Conservation (phyloP, 441 rosid species). For the Arabidopsis hybrid region DNA sequence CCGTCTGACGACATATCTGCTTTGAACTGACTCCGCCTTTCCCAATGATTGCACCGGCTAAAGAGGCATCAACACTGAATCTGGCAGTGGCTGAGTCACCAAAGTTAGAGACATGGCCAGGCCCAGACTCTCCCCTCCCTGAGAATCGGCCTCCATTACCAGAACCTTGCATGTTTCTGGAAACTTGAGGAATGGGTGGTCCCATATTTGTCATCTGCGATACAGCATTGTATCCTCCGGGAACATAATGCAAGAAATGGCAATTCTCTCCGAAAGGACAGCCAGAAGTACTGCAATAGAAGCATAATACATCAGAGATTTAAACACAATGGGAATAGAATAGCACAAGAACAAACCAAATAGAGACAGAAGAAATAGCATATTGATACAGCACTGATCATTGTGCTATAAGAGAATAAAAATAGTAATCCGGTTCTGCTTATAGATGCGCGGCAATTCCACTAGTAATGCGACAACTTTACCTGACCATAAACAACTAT, state of each 20-base stretch:
- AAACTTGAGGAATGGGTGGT: conserved; percentile 59
- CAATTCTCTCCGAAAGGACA: conserved; percentile 98
- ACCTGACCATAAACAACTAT: conserved; percentile 20
- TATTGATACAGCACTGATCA: neutral
- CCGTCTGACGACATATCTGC: conserved; percentile 85
- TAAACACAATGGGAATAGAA: conserved; percentile 24
- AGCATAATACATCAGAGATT: conserved; percentile 31
- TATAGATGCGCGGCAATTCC: neutral
- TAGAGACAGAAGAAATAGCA: neutral
- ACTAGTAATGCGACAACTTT: conserved; percentile 7
- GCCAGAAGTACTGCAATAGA: conserved; percentile 83
- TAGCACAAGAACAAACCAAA: conserved; percentile 10
- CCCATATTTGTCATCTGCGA: conserved; percentile 74
- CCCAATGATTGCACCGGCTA: conserved; percentile 95
- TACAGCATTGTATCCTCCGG: conserved; percentile 89
- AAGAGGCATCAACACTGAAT: conserved; percentile 90
- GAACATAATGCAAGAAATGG: conserved; percentile 92
- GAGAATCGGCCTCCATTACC: conserved; percentile 89
- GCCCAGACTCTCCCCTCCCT: conserved; percentile 88
- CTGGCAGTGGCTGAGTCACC: conserved; percentile 92
- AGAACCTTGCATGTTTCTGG: conserved; percentile 64
- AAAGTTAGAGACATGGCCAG: conserved; percentile 73
- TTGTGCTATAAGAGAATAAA: neutral
- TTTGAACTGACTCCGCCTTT: conserved; percentile 91
- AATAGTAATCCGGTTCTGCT: neutral